Conservation (phyloP, 2,329 filamentous ascomycete species). For the Beauveria varroae region DNA sequence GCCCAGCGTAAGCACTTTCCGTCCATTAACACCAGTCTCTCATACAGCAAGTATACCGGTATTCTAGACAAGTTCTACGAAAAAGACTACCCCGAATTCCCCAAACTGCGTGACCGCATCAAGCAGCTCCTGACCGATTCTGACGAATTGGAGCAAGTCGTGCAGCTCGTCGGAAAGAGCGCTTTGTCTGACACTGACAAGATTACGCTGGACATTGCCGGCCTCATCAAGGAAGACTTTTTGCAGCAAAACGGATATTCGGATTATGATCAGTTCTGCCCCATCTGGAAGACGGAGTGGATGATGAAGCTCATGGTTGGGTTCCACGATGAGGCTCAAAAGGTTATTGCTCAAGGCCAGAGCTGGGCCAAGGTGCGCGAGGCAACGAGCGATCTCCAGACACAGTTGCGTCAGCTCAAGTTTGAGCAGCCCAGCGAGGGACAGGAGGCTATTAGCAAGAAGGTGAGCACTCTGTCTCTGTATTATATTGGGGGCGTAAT, state of each 20-base stretch:
- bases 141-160: conserved; percentile 96
- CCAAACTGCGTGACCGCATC: conserved; percentile 84
- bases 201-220: conserved; percentile 91
- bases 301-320: conserved; percentile 99
- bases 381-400: conserved; percentile 79
- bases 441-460: conserved; percentile 73
- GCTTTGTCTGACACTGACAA: conserved; percentile 95
- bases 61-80: conserved; percentile 90
- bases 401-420: conserved; percentile 82
- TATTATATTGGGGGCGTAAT: conserved; percentile 1
- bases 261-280: conserved; percentile 98
- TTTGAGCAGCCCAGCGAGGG: conserved; percentile 89
- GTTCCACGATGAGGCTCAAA: conserved; percentile 96
- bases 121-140: conserved; percentile 90
- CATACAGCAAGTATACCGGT: conserved; percentile 93
- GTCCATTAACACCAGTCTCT: conserved; percentile 89
- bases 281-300: conserved; percentile 99
- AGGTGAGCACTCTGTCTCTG: conserved; percentile 46
- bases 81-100: conserved; percentile 90
- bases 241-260: conserved; percentile 98
- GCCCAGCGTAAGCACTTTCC: conserved; percentile 99
- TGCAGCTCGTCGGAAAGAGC: conserved; percentile 96
- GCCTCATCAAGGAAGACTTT: conserved; percentile 95
- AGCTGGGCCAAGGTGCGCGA: conserved; percentile 91
- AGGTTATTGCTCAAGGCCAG: conserved; percentile 85